phyloP scores from a whole-genome alignment of 2,329 filamentous ascomycete genomes.

The Pyrenochaeta sp. region DNA sequence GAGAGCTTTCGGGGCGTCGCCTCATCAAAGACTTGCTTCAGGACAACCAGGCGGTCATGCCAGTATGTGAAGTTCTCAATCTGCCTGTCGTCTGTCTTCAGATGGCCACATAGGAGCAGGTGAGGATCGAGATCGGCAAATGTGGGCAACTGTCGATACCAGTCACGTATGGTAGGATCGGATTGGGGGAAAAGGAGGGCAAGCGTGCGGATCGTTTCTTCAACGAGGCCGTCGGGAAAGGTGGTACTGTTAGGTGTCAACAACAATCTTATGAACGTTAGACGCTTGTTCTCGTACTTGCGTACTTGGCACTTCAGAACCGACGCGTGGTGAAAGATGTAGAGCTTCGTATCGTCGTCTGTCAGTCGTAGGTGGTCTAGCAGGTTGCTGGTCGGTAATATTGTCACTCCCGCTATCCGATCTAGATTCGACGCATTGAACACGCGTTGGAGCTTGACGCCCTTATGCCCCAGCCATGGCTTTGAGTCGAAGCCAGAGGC shows the following conservation, averaged over 20 bases:
- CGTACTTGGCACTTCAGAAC: constrained; percentile 41
- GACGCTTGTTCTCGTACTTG: constrained; percentile 5
- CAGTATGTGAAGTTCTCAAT: constrained; percentile 41
- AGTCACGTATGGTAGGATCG: constrained; percentile 30
- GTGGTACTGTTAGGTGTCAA: constrained; percentile 20
- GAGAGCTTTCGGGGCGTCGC: constrained; percentile 46
- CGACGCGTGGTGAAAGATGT: constrained; percentile 54
- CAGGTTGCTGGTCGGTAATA: constrained; percentile 54
- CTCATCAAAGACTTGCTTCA: constrained; percentile 55
- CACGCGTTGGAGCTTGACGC: constrained; percentile 14
- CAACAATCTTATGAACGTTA: neutral
- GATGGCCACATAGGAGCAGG: constrained; percentile 35
- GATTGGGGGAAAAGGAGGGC: constrained; percentile 49
- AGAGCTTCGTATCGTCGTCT: constrained; percentile 51
- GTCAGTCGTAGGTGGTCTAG: constrained; percentile 53
- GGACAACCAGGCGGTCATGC: constrained; percentile 26
- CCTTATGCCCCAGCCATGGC: constrained; percentile 7
- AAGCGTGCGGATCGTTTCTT: constrained; percentile 52
- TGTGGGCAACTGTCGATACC: constrained; percentile 17
- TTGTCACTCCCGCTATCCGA: constrained; percentile 49
- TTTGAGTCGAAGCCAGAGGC: constrained; percentile 3
- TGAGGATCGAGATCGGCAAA: constrained; percentile 35
- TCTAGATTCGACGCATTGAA: constrained; percentile 30
- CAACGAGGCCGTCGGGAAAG: constrained; percentile 40
- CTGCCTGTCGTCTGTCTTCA: constrained; percentile 46